These are phyloP conservation scores for Phialophora chinensis DNA, from an alignment of 2,329 filamentous ascomycete species.

Conservation along the genomic window DNA sequence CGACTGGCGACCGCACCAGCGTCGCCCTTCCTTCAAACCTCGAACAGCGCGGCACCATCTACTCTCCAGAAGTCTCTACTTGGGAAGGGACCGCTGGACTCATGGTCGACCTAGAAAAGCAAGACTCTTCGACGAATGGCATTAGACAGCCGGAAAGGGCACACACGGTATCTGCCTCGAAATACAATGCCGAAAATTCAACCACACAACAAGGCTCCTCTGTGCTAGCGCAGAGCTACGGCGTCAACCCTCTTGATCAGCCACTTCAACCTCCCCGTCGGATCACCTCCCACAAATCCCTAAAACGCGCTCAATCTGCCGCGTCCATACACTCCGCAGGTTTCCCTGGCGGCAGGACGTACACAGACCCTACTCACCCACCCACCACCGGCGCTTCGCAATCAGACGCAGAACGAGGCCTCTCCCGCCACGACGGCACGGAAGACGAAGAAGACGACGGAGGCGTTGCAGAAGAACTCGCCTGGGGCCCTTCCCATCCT, in stretches of 20 bases:
- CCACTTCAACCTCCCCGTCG: constrained; percentile 39
- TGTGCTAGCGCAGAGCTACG: constrained; percentile 37
- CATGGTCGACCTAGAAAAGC: constrained; percentile 35
- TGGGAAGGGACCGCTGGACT: constrained; percentile 16
- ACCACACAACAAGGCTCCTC: constrained; percentile 25
- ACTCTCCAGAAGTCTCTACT: constrained; percentile 21
- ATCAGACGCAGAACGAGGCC: constrained; percentile 35
- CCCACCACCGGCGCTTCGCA: constrained; percentile 22
- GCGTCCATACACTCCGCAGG: constrained; percentile 50
- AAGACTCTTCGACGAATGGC: constrained; percentile 23
- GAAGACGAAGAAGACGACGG: constrained; percentile 63
- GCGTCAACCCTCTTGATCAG: constrained; percentile 37
- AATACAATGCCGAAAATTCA: constrained; percentile 29
- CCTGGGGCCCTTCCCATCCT: constrained; percentile 93
- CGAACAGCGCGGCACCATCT: constrained; percentile 48
- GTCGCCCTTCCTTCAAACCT: constrained; percentile 56
- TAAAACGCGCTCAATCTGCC: constrained; percentile 48
- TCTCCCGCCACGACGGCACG: constrained; percentile 37
- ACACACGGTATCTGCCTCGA: constrained; percentile 29
- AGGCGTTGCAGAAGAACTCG: constrained; percentile 70
- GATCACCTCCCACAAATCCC: constrained; percentile 37
- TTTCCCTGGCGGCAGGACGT: constrained; percentile 42
- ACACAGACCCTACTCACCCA: constrained; percentile 39
- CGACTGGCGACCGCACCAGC: constrained; percentile 54
- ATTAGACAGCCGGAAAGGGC: constrained; percentile 28